Percentiles rank a stretch among this genome's conserved stretches.
These are phyloP conservation scores for Diplodia sapinea DNA, from an alignment of 2,329 filamentous ascomycete species.

Conservation along the genomic window DNA sequence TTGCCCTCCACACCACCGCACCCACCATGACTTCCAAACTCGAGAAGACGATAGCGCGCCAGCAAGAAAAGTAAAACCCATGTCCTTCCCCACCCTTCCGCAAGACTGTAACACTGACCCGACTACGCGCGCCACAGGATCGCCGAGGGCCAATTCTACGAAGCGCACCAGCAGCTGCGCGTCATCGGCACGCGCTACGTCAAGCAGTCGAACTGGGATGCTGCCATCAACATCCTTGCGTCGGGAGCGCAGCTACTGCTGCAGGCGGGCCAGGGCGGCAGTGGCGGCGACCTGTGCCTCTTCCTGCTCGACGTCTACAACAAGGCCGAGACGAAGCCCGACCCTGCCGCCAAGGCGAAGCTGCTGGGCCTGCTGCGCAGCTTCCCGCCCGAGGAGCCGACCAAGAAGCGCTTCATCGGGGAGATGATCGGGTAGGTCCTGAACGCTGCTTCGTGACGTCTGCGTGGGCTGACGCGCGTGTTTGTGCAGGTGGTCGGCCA, in stretches of 20 bases:
- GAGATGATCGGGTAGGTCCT: conserved; percentile 76
- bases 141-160: conserved; percentile 90
- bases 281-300: conserved; percentile 86
- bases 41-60: conserved; percentile 72
- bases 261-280: conserved; percentile 90
- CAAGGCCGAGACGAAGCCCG: conserved; percentile 79
- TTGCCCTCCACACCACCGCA: not conserved
- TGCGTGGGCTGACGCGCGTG: conserved; percentile 5
- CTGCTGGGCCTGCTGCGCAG: conserved; percentile 79
- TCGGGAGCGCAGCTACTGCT: conserved; percentile 84
- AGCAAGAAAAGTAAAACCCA: conserved; percentile 72
- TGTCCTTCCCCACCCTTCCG: not conserved
- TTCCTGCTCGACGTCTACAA: conserved; percentile 90
- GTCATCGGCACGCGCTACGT: conserved; percentile 93
- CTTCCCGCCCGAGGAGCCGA: conserved; percentile 84
- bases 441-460: not conserved
- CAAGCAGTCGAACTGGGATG: conserved; percentile 82
- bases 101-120: not conserved
- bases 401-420: conserved; percentile 86
- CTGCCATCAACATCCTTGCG: conserved; percentile 85
- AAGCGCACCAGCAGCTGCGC: conserved; percentile 97
- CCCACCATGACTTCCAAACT: conserved; percentile 57
- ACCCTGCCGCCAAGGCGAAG: conserved; percentile 73
- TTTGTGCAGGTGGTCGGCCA: conserved; percentile 74
- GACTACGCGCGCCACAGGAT: conserved; percentile 63